Evolutionary conservation across 441 rosid species (phyloP).

Genomic region (Omphalea diandra): DNA sequence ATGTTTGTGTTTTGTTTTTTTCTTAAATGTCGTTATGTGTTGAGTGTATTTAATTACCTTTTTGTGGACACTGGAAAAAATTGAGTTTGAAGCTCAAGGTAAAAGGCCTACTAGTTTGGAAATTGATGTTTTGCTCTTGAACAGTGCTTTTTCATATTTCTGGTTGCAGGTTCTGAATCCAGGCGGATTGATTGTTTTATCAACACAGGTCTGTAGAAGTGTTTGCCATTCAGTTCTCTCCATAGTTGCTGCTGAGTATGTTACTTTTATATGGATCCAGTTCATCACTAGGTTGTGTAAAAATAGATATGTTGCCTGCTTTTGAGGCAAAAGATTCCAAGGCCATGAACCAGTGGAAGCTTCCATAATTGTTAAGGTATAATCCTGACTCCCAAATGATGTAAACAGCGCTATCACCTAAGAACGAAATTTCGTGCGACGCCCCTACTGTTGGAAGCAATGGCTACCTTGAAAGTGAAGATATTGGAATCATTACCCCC

Average conservation of each 20-base stretch:
- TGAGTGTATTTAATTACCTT: background rate
- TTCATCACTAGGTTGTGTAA: conserved; percentile 20
- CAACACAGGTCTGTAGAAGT: conserved; percentile 60
- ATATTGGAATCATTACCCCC: conserved; percentile 93
- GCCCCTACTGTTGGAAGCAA: no score
- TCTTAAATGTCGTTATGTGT: background rate
- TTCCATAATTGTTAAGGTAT: conserved; percentile 72
- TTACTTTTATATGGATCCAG: conserved; percentile 11
- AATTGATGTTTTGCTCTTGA: conserved; percentile 1
- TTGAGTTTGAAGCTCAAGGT: background rate
- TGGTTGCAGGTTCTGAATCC: conserved; percentile 78
- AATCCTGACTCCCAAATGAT: conserved; percentile 2
- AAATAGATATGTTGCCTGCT: conserved; percentile 76
- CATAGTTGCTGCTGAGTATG: background rate
- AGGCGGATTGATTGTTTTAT: conserved; percentile 62
- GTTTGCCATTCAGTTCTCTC: conserved; percentile 12
- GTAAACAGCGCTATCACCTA: conserved; percentile 2
- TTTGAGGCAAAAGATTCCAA: conserved; percentile 72
- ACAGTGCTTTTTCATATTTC: conserved; percentile 23
- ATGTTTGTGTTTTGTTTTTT: background rate
- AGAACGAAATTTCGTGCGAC: background rate
- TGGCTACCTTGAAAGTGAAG: conserved; percentile 33
- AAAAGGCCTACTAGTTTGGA: no score
- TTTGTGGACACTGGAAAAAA: background rate
- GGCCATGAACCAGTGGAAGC: conserved; percentile 83